Base-by-base conservation (phyloP, 345 rosid species). In the Psidium guajava region DNA sequence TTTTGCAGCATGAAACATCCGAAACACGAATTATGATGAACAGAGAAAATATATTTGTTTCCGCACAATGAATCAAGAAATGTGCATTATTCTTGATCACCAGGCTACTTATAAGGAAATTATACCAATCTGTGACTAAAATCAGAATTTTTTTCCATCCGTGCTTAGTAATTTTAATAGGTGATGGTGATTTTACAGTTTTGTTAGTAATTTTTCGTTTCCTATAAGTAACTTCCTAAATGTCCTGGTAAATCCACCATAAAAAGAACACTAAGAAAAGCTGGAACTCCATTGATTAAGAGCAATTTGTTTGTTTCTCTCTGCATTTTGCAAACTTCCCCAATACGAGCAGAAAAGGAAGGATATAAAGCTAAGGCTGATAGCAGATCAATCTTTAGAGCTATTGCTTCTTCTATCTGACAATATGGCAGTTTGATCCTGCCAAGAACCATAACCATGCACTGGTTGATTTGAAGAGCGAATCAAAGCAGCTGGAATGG, bases 1-100 rank as follows among this genome's bases (percentile, higher is more conserved):
- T 69, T 32, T 14, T 69, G 88, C 93, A 44, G 86, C 91, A 47
- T 90, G 86, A 18, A 82, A 83, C 54, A 84, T 87, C 88, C 83
- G 89, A 90, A 84, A 83, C 55, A 16, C 77, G 11, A 69, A 69
- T 8, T 69, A 16, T 69, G 44, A 32, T 18, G 21, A 69, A 69
- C 5, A 18, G 44, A 69, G 21, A 69, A 32, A 32, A 16, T 4
- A 8, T 18, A 9, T 69, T 69, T 32, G 77, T 69, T 36, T 40
- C 77, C 4, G 24, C 12, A 28, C 24, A 8, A 69, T 27, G 32
- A 84, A 54, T 36, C 84, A 75, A 8, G 54, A 81, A 82, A 42
- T 80, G 24, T 74, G 57, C 28, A 32, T 32, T 21, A 69, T 16
- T 36, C 47, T 69, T 69, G 47, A 69, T 69, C 47, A 32, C 47